Percentiles rank a stretch among this genome's conserved stretches.
These are phyloP conservation scores for Kingdonia uniflora DNA, from an alignment of 164 flowering plant genomes.

Conservation along the genomic window DNA sequence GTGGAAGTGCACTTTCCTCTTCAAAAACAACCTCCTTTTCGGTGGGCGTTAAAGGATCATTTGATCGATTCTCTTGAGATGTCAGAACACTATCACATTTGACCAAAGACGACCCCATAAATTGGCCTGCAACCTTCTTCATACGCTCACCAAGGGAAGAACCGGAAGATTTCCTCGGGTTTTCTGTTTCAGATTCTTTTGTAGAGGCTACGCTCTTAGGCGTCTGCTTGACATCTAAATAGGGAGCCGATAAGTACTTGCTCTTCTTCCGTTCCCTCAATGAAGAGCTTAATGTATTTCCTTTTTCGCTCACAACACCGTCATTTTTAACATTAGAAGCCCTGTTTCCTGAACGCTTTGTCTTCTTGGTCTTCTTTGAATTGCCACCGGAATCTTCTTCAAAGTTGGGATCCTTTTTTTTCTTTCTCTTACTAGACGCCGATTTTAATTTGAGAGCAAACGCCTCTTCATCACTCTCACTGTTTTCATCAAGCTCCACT, in stretches of 20 bases:
- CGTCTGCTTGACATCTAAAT: slow-evolving; percentile 21
- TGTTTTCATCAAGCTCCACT: background rate
- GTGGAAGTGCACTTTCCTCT: slow-evolving; percentile 20
- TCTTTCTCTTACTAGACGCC: slow-evolving; percentile 17
- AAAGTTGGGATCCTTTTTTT: slow-evolving; percentile 9
- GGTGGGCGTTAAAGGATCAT: slow-evolving; percentile 12
- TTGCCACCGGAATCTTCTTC: background rate
- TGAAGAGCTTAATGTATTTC: slow-evolving; percentile 20
- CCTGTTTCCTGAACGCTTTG: slow-evolving; percentile 10
- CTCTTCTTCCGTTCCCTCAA: slow-evolving; percentile 71
- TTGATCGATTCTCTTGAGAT: slow-evolving; percentile 20
- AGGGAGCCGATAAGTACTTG: slow-evolving; percentile 77
- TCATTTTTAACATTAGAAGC: slow-evolving; percentile 7
- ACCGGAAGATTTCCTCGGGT: background rate
- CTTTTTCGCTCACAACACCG: slow-evolving; percentile 15
- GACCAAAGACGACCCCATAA: background rate
- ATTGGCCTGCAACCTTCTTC: background rate
- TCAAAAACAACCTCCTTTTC: slow-evolving; percentile 8
- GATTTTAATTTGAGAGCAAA: background rate
- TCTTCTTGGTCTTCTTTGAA: slow-evolving; percentile 7
- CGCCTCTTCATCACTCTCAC: background rate
- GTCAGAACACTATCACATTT: slow-evolving; percentile 22
- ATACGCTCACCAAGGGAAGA: background rate
- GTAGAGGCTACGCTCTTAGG: slow-evolving; percentile 10
- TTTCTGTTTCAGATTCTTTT: slow-evolving; percentile 22